Conservation (phyloP, 2,329 filamentous ascomycete species). For the Colletotrichum ledebouriae region DNA sequence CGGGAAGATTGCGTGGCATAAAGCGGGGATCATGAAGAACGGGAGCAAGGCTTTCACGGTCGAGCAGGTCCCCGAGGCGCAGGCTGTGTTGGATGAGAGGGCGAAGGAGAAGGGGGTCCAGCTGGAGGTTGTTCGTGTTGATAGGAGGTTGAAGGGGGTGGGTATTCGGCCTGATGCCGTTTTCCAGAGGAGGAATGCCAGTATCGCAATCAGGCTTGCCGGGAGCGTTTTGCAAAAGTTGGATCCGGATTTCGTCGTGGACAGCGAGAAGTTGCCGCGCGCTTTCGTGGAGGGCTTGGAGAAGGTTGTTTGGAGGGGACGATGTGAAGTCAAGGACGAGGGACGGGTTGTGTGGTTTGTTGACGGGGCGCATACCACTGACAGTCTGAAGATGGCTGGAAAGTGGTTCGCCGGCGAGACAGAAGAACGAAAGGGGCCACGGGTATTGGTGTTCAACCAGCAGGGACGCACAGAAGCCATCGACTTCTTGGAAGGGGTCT, state of each 20-base stretch:
- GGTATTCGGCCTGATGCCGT: slow-evolving; percentile 61
- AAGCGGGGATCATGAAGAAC: slow-evolving; percentile 86
- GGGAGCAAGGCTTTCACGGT: slow-evolving; percentile 59
- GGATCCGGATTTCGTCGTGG: slow-evolving; percentile 41
- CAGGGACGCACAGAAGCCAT: slow-evolving; percentile 69
- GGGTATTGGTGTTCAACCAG: slow-evolving; percentile 89
- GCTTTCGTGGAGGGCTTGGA: slow-evolving; percentile 76
- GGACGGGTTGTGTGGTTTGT: slow-evolving; percentile 77
- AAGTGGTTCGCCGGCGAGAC: slow-evolving; percentile 84
- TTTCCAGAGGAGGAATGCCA: slow-evolving; percentile 72
- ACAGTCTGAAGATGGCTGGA: slow-evolving; percentile 83
- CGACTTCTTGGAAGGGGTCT: slow-evolving; percentile 60
- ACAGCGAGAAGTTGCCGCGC: slow-evolving; percentile 53
- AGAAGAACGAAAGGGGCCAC: slow-evolving; percentile 1
- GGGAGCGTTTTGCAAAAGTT: slow-evolving; percentile 63
- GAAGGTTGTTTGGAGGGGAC: slow-evolving; percentile 77
- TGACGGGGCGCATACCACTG: slow-evolving; percentile 89
- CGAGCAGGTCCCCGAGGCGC: slow-evolving; percentile 52
- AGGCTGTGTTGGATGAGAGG: slow-evolving; percentile 69
- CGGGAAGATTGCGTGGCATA: slow-evolving; percentile 90
- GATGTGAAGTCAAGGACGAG: slow-evolving; percentile 76
- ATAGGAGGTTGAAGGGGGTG: slow-evolving; percentile 58
- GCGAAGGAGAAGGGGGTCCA: slow-evolving; percentile 65
- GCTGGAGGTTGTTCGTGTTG: slow-evolving; percentile 24
- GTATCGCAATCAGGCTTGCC: slow-evolving; percentile 66